Conservation (phyloP, 83 land plant genomes). For the Thuja plicata region DNA sequence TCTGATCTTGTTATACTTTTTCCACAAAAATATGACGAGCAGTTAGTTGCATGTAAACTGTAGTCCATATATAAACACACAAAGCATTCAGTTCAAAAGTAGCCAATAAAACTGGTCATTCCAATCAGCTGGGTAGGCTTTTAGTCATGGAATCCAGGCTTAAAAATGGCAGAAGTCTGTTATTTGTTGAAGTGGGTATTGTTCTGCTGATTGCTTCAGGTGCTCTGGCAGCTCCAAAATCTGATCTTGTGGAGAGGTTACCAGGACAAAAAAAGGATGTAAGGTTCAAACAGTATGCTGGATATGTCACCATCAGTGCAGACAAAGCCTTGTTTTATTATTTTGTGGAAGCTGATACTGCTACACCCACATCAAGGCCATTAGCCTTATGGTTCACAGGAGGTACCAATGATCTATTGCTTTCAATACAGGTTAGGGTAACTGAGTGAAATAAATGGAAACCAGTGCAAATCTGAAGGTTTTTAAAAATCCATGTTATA, state of each 20-base stretch:
- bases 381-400: background rate
- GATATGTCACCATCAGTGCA: slow-evolving; percentile 15
- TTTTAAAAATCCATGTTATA: background rate
- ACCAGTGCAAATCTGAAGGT: too few relatives aligned
- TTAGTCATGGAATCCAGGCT: too few relatives aligned
- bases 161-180: too few relatives aligned
- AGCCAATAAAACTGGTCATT: too few relatives aligned
- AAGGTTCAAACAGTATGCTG: slow-evolving; percentile 17
- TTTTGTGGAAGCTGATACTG: slow-evolving; percentile 33
- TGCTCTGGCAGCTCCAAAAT: background rate
- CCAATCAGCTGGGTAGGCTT: too few relatives aligned
- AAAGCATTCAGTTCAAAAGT: too few relatives aligned
- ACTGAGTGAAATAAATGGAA: too few relatives aligned
- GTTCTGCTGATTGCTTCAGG: background rate
- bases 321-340: slow-evolving; percentile 36
- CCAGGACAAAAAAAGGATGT: slow-evolving; percentile 18
- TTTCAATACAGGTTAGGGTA: background rate
- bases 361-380: background rate
- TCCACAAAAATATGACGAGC: too few relatives aligned
- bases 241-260: background rate
- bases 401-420: background rate
- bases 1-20: too few relatives aligned
- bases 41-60: too few relatives aligned
- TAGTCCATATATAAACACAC: too few relatives aligned
- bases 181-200: background rate